A percentile compares a stretch with the other conserved stretches of the same genome.
These are phyloP conservation scores for Sonneratia alba DNA, from an alignment of 345 rosid species.

Conservation along the genomic window DNA sequence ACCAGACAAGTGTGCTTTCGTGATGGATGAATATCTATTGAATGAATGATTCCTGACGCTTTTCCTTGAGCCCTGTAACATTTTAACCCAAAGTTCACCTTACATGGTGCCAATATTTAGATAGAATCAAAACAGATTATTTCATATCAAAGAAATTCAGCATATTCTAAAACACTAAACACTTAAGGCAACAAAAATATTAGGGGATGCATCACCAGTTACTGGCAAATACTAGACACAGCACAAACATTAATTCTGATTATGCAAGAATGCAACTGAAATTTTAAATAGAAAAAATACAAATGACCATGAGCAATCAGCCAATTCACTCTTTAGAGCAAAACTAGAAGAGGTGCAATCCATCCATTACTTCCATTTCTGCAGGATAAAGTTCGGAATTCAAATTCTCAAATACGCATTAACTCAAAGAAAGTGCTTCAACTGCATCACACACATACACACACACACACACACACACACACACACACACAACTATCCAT, in stretches of 20 bases:
- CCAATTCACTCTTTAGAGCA: neutral
- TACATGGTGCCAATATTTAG: neutral
- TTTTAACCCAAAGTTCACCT: slow-evolving; percentile 1
- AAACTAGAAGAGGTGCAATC: neutral
- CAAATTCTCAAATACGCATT: neutral
- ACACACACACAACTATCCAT: neutral
- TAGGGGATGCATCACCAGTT: neutral
- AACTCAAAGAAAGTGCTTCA: neutral
- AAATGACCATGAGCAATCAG: neutral
- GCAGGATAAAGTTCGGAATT: neutral
- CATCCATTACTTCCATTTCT: neutral
- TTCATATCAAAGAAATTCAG: neutral
- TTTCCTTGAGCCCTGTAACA: slow-evolving; percentile 53
- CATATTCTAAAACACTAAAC: neutral
- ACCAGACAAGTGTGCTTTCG: slow-evolving; percentile 87
- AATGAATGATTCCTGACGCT: slow-evolving; percentile 64
- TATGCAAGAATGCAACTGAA: neutral
- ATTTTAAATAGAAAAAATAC: neutral
- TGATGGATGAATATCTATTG: slow-evolving; percentile 84
- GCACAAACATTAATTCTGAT: neutral
- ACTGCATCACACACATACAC: neutral
- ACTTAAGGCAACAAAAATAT: neutral
- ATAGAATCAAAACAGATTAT: neutral
- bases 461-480: neutral
- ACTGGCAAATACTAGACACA: neutral